These are phyloP conservation scores for Fonsecaea multimorphosa DNA, from an alignment of 2,329 filamentous ascomycete species.

Conservation along the genomic window DNA sequence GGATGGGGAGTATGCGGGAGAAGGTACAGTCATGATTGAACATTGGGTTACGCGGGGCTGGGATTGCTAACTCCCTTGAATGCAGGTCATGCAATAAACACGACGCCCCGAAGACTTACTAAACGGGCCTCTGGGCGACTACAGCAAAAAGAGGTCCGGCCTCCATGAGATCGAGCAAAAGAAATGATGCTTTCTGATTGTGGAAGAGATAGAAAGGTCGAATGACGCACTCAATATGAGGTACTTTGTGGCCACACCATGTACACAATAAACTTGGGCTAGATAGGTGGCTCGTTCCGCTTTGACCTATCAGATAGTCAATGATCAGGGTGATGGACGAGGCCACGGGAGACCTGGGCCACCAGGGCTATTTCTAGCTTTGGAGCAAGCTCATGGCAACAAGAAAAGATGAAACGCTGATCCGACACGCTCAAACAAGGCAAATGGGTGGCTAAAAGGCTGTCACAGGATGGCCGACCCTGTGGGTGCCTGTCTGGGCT, in stretches of 20 bases:
- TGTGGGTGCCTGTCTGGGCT: no score
- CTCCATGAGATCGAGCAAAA: not conserved
- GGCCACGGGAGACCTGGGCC: constrained; percentile 5
- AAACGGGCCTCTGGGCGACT: not conserved
- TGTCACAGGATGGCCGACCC: constrained; percentile 25
- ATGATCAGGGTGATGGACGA: not conserved
- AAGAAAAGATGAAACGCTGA: constrained; percentile 35
- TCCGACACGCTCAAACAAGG: constrained; percentile 28
- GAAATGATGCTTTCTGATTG: not conserved
- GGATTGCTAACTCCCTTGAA: constrained; percentile 26
- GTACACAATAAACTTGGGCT: constrained; percentile 13
- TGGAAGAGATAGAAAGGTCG: not conserved
- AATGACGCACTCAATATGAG: constrained; percentile 20
- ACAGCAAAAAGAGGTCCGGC: not conserved
- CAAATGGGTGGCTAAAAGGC: constrained; percentile 7
- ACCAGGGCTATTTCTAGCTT: constrained; percentile 15
- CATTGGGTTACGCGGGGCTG: not conserved
- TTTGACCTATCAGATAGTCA: constrained; percentile 4
- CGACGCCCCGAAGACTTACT: not conserved
- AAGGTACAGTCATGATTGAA: constrained; percentile 69
- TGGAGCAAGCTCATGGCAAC: constrained; percentile 11
- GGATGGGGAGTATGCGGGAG: constrained; percentile 88
- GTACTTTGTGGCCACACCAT: constrained; percentile 10
- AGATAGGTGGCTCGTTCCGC: constrained; percentile 19
- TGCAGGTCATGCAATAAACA: constrained; percentile 36